Evolutionary conservation across 768 basidiomycete species (phyloP).

Genomic region (Mycena chlorophos): DNA sequence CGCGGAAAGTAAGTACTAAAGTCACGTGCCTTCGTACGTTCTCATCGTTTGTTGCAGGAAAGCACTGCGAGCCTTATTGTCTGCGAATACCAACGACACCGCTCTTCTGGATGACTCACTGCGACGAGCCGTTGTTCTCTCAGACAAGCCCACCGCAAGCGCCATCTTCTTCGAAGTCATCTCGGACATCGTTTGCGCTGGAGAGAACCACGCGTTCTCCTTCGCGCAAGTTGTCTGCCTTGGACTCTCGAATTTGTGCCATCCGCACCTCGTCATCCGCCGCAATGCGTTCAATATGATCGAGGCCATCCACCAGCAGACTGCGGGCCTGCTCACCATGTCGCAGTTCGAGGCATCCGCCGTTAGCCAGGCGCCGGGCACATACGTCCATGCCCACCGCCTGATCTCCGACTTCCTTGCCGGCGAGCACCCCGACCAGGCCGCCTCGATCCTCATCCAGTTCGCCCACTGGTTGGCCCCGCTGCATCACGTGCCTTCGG

Average conservation of each 20-base stretch:
- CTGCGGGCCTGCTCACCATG: slow-evolving; percentile 66
- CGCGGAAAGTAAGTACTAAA: slow-evolving; percentile 62
- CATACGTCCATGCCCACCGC: slow-evolving; percentile 80
- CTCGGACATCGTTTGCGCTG: slow-evolving; percentile 62
- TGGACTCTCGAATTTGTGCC: slow-evolving; percentile 82
- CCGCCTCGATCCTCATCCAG: slow-evolving; percentile 65
- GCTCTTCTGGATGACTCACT: slow-evolving; percentile 66
- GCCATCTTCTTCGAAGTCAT: slow-evolving; percentile 78
- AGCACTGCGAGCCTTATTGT: slow-evolving; percentile 69
- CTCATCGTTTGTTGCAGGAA: slow-evolving; percentile 50
- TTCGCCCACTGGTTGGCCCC: slow-evolving; percentile 73
- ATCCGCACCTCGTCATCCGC: slow-evolving; percentile 63
- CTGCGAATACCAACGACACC: slow-evolving; percentile 53
- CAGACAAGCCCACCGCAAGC: slow-evolving; percentile 53
- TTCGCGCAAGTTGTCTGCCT: slow-evolving; percentile 77
- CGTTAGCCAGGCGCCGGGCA: slow-evolving; percentile 68
- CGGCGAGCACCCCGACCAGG: slow-evolving; percentile 68
- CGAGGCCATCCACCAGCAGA: slow-evolving; percentile 68
- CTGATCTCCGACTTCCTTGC: slow-evolving; percentile 78
- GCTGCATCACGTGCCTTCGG: slow-evolving; percentile 50
- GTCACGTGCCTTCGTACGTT: no score
- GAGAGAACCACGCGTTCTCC: slow-evolving; percentile 57
- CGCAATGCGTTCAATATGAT: slow-evolving; percentile 78
- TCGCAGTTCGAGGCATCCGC: slow-evolving; percentile 73
- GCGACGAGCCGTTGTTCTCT: slow-evolving; percentile 65